Evolutionary conservation across 1,139 yeast species (phyloP).

Genomic region (Kazachstania sp.): DNA sequence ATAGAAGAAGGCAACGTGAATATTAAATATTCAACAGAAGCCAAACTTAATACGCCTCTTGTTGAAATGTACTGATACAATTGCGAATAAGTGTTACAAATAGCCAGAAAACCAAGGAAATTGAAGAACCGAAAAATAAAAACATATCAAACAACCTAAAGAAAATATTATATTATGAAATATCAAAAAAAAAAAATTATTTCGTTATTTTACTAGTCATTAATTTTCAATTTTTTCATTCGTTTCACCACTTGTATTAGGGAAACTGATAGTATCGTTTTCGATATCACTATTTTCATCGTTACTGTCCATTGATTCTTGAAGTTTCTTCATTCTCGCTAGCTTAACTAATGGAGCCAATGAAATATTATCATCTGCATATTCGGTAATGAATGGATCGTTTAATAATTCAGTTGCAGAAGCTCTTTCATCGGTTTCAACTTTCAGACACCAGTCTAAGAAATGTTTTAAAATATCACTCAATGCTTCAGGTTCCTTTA

Average conservation of each 20-base stretch:
- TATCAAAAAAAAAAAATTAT: background rate
- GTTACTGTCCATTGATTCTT: slow-evolving; percentile 33
- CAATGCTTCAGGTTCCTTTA: slow-evolving; percentile 80
- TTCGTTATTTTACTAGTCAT: background rate
- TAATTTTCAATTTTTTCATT: background rate
- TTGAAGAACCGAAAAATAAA: background rate
- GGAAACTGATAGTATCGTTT: slow-evolving; percentile 23
- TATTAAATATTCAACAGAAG: no score
- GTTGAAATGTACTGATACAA: background rate
- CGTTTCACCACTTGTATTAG: slow-evolving; percentile 1
- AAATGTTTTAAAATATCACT: slow-evolving; percentile 60
- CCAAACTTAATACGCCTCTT: background rate
- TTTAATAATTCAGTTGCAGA: slow-evolving; percentile 65
- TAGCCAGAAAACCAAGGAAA: background rate
- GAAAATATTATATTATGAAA: no score
- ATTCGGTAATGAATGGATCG: slow-evolving; percentile 56
- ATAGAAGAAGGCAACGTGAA: no score
- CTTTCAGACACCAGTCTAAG: slow-evolving; percentile 72
- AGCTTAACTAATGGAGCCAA: slow-evolving; percentile 83
- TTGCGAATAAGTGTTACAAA: background rate
- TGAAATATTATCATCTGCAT: slow-evolving; percentile 64
- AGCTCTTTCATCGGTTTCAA: slow-evolving; percentile 76
- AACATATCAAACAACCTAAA: background rate
- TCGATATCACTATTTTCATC: slow-evolving; percentile 32
- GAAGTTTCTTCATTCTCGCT: slow-evolving; percentile 70